Conservation (phyloP, 345 rosid species). For the Noccaea caerulescens region DNA sequence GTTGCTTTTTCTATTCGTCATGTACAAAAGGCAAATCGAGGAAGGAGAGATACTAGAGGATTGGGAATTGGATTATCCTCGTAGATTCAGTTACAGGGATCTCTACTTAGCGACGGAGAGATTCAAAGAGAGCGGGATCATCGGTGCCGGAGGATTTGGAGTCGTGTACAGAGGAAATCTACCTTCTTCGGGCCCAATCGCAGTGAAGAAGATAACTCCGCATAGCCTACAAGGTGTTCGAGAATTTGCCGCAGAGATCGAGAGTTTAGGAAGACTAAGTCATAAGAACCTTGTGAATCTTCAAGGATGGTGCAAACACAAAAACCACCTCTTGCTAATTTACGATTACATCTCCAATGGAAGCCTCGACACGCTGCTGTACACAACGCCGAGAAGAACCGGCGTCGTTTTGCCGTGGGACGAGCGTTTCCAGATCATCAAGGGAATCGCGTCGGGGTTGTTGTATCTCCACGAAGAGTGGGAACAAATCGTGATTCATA, state of each 20-base stretch:
- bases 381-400: conserved; percentile 15
- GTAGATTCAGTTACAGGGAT: conserved; percentile 38
- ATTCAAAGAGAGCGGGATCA: conserved; percentile 40
- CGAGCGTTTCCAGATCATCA: conserved; percentile 34
- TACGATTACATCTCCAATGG: conserved; percentile 51
- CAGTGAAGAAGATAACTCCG: conserved; percentile 43
- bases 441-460: conserved; percentile 39
- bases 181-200: conserved; percentile 27
- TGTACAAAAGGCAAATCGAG: conserved; percentile 29
- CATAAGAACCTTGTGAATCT: conserved; percentile 67
- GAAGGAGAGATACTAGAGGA: conserved; percentile 39
- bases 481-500: conserved; percentile 43
- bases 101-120: conserved; percentile 36
- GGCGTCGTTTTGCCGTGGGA: conserved; percentile 33
- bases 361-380: conserved; percentile 36
- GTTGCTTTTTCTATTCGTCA: conserved; percentile 18
- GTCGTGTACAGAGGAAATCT: conserved; percentile 33
- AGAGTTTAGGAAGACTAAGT: conserved; percentile 60
- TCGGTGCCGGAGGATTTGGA: conserved; percentile 43
- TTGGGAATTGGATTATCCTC: conserved; percentile 45
- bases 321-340: conserved; percentile 53
- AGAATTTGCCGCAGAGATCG: conserved; percentile 63
- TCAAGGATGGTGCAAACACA: conserved; percentile 68
- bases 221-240: conserved; percentile 55
- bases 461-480: conserved; percentile 45